Evolutionary conservation across 352 stramenopile species (phyloP).

Genomic region (Thraustochytrium striatum): DNA sequence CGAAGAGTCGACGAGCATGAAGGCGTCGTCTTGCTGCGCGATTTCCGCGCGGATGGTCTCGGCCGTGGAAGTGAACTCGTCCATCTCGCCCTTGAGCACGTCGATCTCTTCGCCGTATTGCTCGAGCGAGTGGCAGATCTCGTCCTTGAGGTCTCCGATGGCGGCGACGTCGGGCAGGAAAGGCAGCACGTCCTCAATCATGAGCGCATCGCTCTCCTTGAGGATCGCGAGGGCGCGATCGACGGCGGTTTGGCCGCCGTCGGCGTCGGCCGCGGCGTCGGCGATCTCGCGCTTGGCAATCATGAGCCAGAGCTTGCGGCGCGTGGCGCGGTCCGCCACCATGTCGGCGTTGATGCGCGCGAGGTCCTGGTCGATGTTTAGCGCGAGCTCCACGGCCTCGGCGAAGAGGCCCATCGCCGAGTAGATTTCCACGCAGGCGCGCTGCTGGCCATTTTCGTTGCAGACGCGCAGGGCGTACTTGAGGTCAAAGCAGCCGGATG

Average conservation of each 20-base stretch:
- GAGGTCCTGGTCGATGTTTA: constrained; percentile 72
- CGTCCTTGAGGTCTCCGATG: constrained; percentile 90
- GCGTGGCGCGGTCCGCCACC: constrained; percentile 74
- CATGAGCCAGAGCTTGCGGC: constrained; percentile 86
- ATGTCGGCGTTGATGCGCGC: constrained; percentile 85
- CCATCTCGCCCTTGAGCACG: constrained; percentile 84
- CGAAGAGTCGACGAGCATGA: constrained; percentile 31
- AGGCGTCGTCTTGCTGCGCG: constrained; percentile 71
- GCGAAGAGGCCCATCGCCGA: constrained; percentile 83
- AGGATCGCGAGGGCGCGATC: constrained; percentile 57
- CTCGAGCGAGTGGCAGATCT: constrained; percentile 85
- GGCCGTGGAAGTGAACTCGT: constrained; percentile 80
- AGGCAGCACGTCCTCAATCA: constrained; percentile 87
- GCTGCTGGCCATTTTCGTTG: constrained; percentile 82
- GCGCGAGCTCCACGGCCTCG: constrained; percentile 77
- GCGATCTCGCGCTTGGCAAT: constrained; percentile 87
- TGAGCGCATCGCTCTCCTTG: constrained; percentile 65
- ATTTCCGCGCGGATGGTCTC: constrained; percentile 81
- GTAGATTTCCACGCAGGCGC: constrained; percentile 88
- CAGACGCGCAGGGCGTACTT: constrained; percentile 83
- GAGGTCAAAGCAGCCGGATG: constrained; percentile 80
- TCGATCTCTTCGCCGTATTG: constrained; percentile 83
- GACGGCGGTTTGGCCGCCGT: constrained; percentile 73
- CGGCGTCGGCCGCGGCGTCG: constrained; percentile 68
- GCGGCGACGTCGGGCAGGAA: constrained; percentile 91